Evolutionary conservation across 306 rosid genomes (phyloP), one percentile per base, ranked within the genome.

Genomic region (Macrotyloma uniflorum): DNA sequence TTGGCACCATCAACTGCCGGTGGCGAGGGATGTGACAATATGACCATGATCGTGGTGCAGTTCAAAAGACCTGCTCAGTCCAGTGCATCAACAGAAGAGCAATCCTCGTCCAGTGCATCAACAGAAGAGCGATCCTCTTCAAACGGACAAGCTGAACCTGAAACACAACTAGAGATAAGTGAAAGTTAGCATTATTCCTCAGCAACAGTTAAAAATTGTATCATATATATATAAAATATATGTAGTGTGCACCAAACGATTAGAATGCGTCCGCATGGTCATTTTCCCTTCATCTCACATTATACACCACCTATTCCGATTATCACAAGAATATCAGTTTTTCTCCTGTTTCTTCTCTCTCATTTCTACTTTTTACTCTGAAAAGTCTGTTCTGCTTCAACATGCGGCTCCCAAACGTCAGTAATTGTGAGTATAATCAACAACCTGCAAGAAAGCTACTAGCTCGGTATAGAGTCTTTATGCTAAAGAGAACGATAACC

Each of bases 1-100:
- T 84, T 95, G 94, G 99, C 97, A 23, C 98, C 98, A 42, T 88
- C 97, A 28, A 94, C 94, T 3, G 86, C 87, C 12, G 61, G 83
- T 51, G 99, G 99, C 0, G 96, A 89, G 82, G 99, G 99, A 68
- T 93, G 99, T 45, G 99, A 95, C 53, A 95, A 95, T 89, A 95
- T 95, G 99, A 95, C 99, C 63, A 93, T 95, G 96, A 91, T 95
- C 77, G 59, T 95, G 88, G 96, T 95, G 61, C 98, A 91, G 81
- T 90, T 95, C 76, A 95, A 93, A 86, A 93, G 86, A 72, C 89
- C 86, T 49, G 43, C 75, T 33, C 91, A 6, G 54, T 72, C 87
- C 33, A 24, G 79, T 83, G 73, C 79, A 40, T 81, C 79, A 6
- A 66, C 57, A 13, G 85, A 72, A 24, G 89, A 86, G 62, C 87